Base-by-base conservation (phyloP, 2,329 filamentous ascomycete species). In the Exophiala alcalophila region DNA sequence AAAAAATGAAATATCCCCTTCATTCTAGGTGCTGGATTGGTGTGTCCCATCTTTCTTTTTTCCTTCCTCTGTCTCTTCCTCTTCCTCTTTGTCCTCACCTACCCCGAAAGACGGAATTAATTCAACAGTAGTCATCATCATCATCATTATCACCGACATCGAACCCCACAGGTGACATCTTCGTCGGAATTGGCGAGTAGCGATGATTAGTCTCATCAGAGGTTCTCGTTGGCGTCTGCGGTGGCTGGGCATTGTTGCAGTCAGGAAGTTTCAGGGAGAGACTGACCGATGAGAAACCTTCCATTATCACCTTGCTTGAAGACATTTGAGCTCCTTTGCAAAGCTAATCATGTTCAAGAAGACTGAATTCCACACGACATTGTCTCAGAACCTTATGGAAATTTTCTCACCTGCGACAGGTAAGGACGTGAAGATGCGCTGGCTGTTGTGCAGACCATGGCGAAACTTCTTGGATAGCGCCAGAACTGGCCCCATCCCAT, bases 251-350 rank as follows among this genome's bases (percentile, higher is more conserved):
- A 18, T 30, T 39, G 36, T 28, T 39, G 26, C 29, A n/a, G 1
- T 31, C 36, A 23, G 36, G n/a, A n/a, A n/a, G 36, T 14, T 39
- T 39, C 20, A 30, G 19, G 24, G 36, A 39, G 14, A 20, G 36
- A 16, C 11, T 20, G n/a, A 31, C 26, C 1, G 2, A 5, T 9
- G 26, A 24, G 19, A 23, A 29, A 6, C 27, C 27, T 14, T 28
- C 16, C n/a, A 15, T 21, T 20, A 31, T 39, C 25, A 21, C 36
- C 14, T 15, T 39, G 27, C 36, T 28, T 9, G 36, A 39, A 4
- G 36, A 39, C 27, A 7, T 39, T 39, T 21, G n/a, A 28, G 11
- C 26, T 28, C 14, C 18, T 39, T 20, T 23, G 36, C 20, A 40
- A 14, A 31, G 20, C 23, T 12, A 19, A 30, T 12, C 36, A 40